Conservation (phyloP, 2,329 filamentous ascomycete species). For the Didymella pinodella region DNA sequence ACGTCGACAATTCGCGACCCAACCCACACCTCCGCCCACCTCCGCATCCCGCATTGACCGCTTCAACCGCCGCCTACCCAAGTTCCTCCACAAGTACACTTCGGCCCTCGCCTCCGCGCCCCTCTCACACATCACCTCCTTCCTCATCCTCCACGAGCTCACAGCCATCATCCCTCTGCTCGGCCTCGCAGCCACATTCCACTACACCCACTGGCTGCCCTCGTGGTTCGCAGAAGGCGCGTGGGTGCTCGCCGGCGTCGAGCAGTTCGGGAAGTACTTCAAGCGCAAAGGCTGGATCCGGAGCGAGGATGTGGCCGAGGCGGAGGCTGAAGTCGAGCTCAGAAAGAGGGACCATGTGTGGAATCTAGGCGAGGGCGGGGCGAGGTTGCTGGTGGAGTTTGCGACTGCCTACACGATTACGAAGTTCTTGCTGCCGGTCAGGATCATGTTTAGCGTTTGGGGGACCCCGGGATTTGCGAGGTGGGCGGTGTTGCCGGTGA, state of each 20-base stretch:
- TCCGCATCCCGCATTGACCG: conserved; percentile 46
- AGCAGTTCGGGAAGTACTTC: conserved; percentile 80
- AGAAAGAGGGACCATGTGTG: conserved; percentile 48
- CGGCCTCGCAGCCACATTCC: conserved; percentile 77
- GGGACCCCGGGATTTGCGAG: conserved; percentile 89
- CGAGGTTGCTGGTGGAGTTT: conserved; percentile 69
- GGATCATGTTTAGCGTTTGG: conserved; percentile 83
- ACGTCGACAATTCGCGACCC: conserved; percentile 27
- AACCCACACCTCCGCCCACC: conserved; percentile 24
- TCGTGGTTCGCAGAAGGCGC: conserved; percentile 61
- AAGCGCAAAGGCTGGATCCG: conserved; percentile 82
- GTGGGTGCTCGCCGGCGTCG: conserved; percentile 69
- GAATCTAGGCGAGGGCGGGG: conserved; percentile 55
- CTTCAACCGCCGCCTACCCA: conserved; percentile 60
- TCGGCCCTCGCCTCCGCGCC: conserved; percentile 76
- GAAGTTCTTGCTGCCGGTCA: conserved; percentile 80
- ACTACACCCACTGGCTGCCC: conserved; percentile 80
- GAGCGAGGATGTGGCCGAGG: conserved; percentile 57
- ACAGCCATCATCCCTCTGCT: conserved; percentile 85
- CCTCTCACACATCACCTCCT: conserved; percentile 81
- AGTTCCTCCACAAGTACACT: conserved; percentile 73
- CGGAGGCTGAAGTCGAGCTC: conserved; percentile 46
- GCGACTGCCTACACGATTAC: conserved; percentile 91
- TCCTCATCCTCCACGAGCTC: conserved; percentile 89
- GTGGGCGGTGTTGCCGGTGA: conserved; percentile 39